A percentile compares a stretch with the other conserved stretches of the same genome.
These are phyloP conservation scores for Catharanthus roseus DNA, from an alignment of 257 asterid species.

Conservation along the genomic window DNA sequence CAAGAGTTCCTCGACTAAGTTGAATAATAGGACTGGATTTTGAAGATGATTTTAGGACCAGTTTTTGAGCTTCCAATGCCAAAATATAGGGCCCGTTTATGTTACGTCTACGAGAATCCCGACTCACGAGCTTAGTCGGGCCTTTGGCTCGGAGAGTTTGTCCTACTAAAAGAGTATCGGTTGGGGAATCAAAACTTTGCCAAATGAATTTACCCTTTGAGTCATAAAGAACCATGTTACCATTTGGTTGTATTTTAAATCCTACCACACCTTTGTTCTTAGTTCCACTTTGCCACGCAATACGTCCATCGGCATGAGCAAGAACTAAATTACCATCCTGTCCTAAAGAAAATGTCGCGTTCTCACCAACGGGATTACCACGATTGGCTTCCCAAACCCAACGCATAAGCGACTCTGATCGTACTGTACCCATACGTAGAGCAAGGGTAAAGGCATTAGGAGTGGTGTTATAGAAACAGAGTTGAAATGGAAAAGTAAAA, in stretches of 20 bases:
- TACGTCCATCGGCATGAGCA: conserved; percentile 27
- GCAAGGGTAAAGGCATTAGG: conserved; percentile 22
- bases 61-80: conserved; percentile 22
- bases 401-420: conserved; percentile 10
- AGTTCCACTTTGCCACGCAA: conserved; percentile 32
- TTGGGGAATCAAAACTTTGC: conserved; percentile 36
- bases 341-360: conserved; percentile 27
- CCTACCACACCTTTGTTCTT: conserved; percentile 30
- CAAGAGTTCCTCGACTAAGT: background rate
- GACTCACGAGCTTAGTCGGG: conserved; percentile 23
- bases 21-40: background rate
- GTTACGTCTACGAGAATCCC: conserved; percentile 14
- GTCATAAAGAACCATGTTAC: conserved; percentile 34
- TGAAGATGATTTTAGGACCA: background rate
- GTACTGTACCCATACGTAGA: conserved; percentile 17
- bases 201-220: conserved; percentile 25
- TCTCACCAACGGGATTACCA: conserved; percentile 28
- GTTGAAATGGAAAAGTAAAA: conserved; percentile 1
- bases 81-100: conserved; percentile 25
- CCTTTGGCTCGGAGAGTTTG: conserved; percentile 16
- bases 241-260: conserved; percentile 20
- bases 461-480: conserved; percentile 20
- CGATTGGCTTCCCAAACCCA: conserved; percentile 51
- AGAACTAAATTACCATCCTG: conserved; percentile 26
- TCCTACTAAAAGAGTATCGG: conserved; percentile 29